Evolutionary conservation across 257 asterid genomes (phyloP).

Genomic region (Haberlea rhodopensis): DNA sequence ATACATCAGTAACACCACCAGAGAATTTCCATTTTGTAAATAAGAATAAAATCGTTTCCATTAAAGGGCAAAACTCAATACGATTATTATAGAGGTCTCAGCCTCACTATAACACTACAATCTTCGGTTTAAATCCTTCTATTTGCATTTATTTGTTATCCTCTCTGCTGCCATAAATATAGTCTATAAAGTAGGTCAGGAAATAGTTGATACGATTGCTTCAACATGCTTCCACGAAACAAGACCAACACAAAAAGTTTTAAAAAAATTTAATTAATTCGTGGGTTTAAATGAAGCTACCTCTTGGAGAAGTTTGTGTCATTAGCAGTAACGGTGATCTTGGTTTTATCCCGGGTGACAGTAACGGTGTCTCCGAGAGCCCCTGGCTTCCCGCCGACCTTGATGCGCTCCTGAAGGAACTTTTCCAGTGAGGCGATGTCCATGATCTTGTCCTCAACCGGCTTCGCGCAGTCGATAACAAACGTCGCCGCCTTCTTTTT

Average conservation of each 20-base stretch:
- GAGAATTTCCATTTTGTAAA: not conserved
- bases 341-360: constrained; percentile 46
- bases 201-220: too few relatives aligned
- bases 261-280: too few relatives aligned
- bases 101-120: not conserved
- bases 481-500: constrained; percentile 42
- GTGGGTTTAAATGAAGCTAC: constrained; percentile 16
- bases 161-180: too few relatives aligned
- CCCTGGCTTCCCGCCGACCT: constrained; percentile 57
- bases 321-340: constrained; percentile 46
- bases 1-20: not conserved
- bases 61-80: not conserved
- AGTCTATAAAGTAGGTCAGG: too few relatives aligned
- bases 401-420: too few relatives aligned
- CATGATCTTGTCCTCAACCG: too few relatives aligned
- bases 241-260: too few relatives aligned
- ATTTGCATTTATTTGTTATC: not conserved
- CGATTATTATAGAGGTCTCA: not conserved
- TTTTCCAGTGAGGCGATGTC: too few relatives aligned
- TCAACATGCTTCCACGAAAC: too few relatives aligned
- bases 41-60: too few relatives aligned
- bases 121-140: too few relatives aligned
- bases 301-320: constrained; percentile 54
- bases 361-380: constrained; percentile 53
- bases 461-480: constrained; percentile 41